Base-by-base conservation (phyloP, 192 early-diverging fungal genomes). In the Coemansia furcata region DNA sequence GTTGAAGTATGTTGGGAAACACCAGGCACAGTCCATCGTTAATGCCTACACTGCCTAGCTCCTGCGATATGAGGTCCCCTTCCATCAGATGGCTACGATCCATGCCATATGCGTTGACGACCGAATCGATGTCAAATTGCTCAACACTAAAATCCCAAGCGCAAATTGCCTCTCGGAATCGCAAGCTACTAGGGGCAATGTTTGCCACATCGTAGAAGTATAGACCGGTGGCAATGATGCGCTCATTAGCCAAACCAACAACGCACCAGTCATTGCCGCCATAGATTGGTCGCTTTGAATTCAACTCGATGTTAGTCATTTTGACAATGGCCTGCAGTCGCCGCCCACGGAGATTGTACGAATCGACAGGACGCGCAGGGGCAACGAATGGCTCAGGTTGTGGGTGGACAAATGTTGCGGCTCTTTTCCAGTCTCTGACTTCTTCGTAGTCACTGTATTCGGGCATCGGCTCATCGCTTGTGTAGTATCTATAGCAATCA, bases 1-100 rank as follows among this genome's bases (percentile, higher is more conserved):
- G 89, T 76, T 92, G 92, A 49, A 84, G 85, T 14, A 73, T 64
- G 75, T 92, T 93, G 3, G 90, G 87, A 70, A 91, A 93, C 33
- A 84, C 88, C 33, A 92, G 64, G 66, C 83, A 85, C 10, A 88
- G 87, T 7, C 87, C 87, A 57, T 85, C 63, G 30, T 60, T 62
- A n/a, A 82, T 80, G 17, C 78, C 75, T 9, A 87, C 65, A 3
- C 63, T 52, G 4, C 69, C 89, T 72, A 74, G 63, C 7, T 64
- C 32, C 52, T 91, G 89, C 1, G 23, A 44, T 6, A 71, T 32
- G 2, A 29, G 10, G 4, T 37, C 2, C 63, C 33, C 5, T 36
- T 65, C 2, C 63, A 59, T 21, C 12, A 49, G 35, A 80, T 69
- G 23, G 23, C 44, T 29, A 85, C 38, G 1, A 74, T 86, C 38